Evolutionary conservation across 2,329 filamentous ascomycete species (phyloP).

Genomic region (Calonectria hongkongensis): DNA sequence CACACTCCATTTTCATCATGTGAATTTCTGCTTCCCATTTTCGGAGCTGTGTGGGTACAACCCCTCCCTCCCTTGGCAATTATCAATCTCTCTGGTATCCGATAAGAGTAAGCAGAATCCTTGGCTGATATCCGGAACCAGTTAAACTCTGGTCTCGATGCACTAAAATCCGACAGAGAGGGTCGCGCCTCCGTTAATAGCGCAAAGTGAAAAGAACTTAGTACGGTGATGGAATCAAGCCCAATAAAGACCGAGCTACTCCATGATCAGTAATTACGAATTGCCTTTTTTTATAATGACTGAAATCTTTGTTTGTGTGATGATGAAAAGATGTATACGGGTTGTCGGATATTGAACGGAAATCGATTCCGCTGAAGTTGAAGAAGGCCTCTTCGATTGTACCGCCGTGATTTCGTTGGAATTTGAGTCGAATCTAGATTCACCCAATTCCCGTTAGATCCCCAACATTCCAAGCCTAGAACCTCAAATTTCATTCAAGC

Average conservation of each 20-base stretch:
- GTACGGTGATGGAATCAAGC: not conserved
- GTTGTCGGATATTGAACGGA: no score
- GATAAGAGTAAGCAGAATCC: not conserved
- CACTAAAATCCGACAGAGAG: not conserved
- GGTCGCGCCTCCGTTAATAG: not conserved
- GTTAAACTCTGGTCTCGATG: not conserved
- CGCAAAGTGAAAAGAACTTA: not conserved
- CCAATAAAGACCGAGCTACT: not conserved
- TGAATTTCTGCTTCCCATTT: no score
- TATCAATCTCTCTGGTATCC: not conserved
- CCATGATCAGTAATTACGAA: not conserved
- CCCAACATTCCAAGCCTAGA: no score
- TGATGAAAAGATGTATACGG: no score
- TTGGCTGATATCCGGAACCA: not conserved
- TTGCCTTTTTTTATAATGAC: not conserved
- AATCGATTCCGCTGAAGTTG: no score
- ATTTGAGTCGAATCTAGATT: not conserved
- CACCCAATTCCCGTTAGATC: not conserved
- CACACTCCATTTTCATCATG: no score
- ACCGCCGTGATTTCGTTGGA: not conserved
- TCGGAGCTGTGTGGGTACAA: not conserved
- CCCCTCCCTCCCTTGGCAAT: not conserved
- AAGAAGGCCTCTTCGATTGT: no score
- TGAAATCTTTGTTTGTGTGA: no score
- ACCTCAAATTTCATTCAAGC: not conserved